phyloP scores from a whole-genome alignment of 2,329 filamentous ascomycete genomes.

The Didymella segeticola region DNA sequence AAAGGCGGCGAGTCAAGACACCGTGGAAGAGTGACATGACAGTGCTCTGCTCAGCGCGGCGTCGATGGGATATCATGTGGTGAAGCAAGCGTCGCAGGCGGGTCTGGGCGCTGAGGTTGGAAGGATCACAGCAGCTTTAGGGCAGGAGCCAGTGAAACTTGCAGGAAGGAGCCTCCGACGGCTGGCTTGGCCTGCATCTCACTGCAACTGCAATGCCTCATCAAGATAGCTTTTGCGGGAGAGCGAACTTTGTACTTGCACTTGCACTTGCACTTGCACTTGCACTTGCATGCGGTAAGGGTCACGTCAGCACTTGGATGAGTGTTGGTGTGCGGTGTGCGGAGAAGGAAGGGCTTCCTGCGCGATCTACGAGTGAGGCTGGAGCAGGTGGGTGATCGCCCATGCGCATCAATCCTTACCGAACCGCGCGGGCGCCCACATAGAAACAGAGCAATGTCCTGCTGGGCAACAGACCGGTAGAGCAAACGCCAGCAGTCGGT shows the following conservation, averaged over 20 bases:
- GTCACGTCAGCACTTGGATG: neutral
- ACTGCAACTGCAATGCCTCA: neutral
- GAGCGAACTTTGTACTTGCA: neutral
- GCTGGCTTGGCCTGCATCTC: constrained; percentile 13
- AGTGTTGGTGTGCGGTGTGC: no score
- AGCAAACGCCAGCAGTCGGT: constrained; percentile 6
- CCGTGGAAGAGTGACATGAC: neutral
- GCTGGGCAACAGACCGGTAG: constrained; percentile 30
- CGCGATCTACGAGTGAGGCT: constrained; percentile 48
- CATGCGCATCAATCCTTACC: constrained; percentile 30
- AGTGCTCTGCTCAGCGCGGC: neutral
- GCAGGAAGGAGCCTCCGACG: constrained; percentile 33
- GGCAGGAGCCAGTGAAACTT: constrained; percentile 34
- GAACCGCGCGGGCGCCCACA: constrained; percentile 38
- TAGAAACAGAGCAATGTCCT: constrained; percentile 41
- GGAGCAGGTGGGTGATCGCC: constrained; percentile 37
- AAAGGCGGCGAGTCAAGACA: neutral
- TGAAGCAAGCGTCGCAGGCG: constrained; percentile 2
- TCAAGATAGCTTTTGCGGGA: no score
- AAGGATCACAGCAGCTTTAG: constrained; percentile 20
- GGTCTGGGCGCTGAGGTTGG: constrained; percentile 22
- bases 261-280: no score
- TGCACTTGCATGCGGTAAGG: neutral
- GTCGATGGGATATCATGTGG: constrained; percentile 6
- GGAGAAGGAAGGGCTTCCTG: neutral